Conservation (phyloP, 495 filamentous ascomycete genomes). For the Opeltia flavorubescens region DNA sequence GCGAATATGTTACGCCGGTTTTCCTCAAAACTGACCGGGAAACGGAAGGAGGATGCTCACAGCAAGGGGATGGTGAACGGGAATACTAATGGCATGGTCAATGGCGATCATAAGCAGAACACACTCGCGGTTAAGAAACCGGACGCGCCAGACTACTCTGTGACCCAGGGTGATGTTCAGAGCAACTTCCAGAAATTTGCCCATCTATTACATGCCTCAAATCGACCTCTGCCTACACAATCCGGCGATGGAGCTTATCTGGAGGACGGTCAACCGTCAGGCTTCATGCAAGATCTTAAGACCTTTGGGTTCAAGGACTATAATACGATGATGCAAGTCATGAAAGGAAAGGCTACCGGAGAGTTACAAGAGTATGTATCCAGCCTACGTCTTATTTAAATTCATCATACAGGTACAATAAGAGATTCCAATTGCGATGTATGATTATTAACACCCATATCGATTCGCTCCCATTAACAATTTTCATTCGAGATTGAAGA, state of each 20-base stretch:
- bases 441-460: too few species aligned
- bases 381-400: not conserved
- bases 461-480: too few species aligned
- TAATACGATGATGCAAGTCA: constrained; percentile 37
- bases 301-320: constrained; percentile 44
- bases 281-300: constrained; percentile 50
- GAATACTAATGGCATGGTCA: constrained; percentile 7
- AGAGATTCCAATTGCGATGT: too few species aligned
- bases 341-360: constrained; percentile 38
- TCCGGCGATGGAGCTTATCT: constrained; percentile 45
- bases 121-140: not conserved
- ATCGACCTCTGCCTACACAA: constrained; percentile 51
- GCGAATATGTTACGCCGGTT: constrained; percentile 28
- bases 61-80: constrained; percentile 16
- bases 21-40: constrained; percentile 37
- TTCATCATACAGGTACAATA: too few species aligned
- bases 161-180: constrained; percentile 27
- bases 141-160: constrained; percentile 22
- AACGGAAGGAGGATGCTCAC: constrained; percentile 26
- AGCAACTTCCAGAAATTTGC: constrained; percentile 44
- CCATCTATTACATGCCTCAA: constrained; percentile 50
- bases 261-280: constrained; percentile 36
- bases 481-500: too few species aligned
- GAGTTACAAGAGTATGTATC: constrained; percentile 24
- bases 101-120: constrained; percentile 1